Base-by-base conservation (phyloP, 73 alveolate genomes). In the Paraurostyla sp. region DNA sequence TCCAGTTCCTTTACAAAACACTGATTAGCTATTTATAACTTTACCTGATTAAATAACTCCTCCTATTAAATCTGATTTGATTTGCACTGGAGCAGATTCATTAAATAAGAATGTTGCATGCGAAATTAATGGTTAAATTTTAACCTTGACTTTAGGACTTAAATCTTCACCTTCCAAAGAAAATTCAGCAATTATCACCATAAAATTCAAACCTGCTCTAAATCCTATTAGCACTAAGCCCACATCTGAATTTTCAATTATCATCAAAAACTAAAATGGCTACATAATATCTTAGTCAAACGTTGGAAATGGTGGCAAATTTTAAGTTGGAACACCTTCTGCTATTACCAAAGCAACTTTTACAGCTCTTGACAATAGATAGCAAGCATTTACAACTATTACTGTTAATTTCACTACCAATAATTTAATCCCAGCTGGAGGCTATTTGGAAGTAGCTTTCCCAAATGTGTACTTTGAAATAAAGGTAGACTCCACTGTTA, bases 161-260 rank as follows among this genome's bases (percentile, higher is more conserved):
- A 38, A 16, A 15, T 38, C 82, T 40, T 35, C 59, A 2, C 82
- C 82, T 6, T 38, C 82, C 6, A 65, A 36, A 16, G 54, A 56
- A 16, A 65, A 65, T 65, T 38, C 82, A 32, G 7, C 82, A 36
- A 38, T 65, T 13, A 9, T 65, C 16, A 65, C 82, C 25, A 58
- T 65, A 38, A 65, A 40, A 65, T 9, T 65, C 9, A 11, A 2
- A 7, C 56, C 82, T 6, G n/a, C 16, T 0, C 6, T n/a, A 23
- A 73, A 73, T 73, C 87, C 87, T 30, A 50, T 43, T 13, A 73
- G 87, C 27, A 73, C 87, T 3, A 73, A 73, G 36, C 69, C 69
- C 1, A 43, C 87, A 0, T 1, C 35, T 0, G 87, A 73, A 20
- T 30, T 73, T 30, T 3, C 23, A 1, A 32, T 73, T 22, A 25